Conservation (phyloP, 2,329 filamentous ascomycete genomes). For the Arthrobotrys musiformis region DNA sequence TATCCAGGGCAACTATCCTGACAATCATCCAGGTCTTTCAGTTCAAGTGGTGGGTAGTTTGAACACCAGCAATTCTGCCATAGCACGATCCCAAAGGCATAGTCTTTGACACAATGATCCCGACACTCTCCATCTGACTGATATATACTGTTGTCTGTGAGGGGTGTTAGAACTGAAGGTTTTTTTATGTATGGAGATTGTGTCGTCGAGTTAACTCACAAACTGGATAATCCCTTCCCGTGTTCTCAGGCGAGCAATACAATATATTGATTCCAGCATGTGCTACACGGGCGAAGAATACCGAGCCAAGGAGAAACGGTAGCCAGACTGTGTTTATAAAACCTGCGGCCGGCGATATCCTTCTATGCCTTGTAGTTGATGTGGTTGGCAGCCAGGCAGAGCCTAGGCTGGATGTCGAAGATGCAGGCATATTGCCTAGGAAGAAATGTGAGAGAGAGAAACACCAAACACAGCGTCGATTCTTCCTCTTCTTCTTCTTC, state of each 20-base stretch:
- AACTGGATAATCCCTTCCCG: constrained; percentile 28
- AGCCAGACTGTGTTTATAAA: constrained; percentile 36
- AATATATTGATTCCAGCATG: constrained; percentile 24
- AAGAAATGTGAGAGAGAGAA: neutral
- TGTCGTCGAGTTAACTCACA: constrained; percentile 14
- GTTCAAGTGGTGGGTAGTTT: constrained; percentile 70
- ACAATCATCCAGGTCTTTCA: constrained; percentile 65
- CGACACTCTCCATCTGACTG: constrained; percentile 78
- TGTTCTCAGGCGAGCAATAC: constrained; percentile 45
- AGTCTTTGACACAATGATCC: constrained; percentile 69
- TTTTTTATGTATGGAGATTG: neutral
- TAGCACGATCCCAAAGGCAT: constrained; percentile 76
- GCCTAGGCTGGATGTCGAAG: constrained; percentile 18
- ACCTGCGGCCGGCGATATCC: constrained; percentile 44
- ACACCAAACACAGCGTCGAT: neutral
- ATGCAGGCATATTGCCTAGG: constrained; percentile 38
- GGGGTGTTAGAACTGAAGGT: neutral
- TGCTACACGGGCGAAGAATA: constrained; percentile 21
- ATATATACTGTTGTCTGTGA: constrained; percentile 22
- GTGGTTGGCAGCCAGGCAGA: constrained; percentile 50
- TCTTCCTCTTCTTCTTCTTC: too few relatives aligned
- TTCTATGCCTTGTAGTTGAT: constrained; percentile 44
- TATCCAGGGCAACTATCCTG: constrained; percentile 75
- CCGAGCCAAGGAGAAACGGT: constrained; percentile 32
- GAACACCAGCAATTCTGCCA: constrained; percentile 78